Percentiles rank a stretch among this genome's conserved stretches.
Conservation (phyloP, 305 asterid genomes). For the Fraxinus baroniana region DNA sequence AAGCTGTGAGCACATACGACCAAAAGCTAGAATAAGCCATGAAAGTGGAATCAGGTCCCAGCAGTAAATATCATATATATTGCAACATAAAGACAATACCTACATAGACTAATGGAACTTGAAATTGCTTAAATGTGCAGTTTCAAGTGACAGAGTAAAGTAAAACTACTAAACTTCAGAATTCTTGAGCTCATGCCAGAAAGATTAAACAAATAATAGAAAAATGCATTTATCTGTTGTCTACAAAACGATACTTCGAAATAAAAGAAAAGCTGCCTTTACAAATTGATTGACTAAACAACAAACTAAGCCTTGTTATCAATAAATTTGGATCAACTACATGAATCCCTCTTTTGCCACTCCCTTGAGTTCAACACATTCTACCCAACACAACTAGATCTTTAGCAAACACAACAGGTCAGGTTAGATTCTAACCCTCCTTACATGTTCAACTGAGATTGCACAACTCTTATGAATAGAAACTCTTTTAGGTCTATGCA, state of each 20-base stretch:
- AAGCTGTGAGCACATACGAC: conserved; percentile 48
- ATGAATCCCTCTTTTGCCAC: background rate
- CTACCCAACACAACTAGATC: background rate
- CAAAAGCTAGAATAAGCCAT: conserved; percentile 35
- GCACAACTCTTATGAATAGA: background rate
- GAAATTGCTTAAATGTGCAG: conserved; percentile 15
- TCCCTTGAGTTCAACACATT: background rate
- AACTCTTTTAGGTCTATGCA: background rate
- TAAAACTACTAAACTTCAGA: background rate
- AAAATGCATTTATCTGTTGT: background rate
- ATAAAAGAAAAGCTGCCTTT: conserved; percentile 12
- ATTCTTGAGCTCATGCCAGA: conserved; percentile 10
- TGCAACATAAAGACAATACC: conserved; percentile 1
- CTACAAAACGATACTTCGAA: background rate
- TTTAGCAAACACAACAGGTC: background rate
- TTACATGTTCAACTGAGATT: background rate
- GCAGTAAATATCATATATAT: conserved; percentile 16
- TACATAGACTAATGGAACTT: conserved; percentile 1
- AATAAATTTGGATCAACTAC: background rate
- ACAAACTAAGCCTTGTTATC: background rate
- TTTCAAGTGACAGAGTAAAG: conserved; percentile 6
- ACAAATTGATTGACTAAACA: conserved; percentile 4
- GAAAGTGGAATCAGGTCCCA: conserved; percentile 22
- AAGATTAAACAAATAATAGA: background rate
- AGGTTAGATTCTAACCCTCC: background rate